phyloP scores from a whole-genome alignment of 73 alveolate genomes.

The Breviolum minutum region DNA sequence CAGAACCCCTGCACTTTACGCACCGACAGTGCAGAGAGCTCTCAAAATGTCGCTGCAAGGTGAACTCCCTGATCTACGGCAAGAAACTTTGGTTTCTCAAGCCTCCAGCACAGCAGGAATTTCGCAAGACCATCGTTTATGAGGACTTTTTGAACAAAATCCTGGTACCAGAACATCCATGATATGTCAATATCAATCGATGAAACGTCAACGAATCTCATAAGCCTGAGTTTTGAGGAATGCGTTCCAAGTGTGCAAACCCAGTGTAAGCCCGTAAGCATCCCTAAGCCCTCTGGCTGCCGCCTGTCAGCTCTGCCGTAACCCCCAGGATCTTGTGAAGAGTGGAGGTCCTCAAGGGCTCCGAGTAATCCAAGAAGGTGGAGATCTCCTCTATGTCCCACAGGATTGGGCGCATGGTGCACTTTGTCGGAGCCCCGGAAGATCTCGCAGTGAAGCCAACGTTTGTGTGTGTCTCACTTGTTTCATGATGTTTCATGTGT shows the following conservation, averaged over 20 bases:
- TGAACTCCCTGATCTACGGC: constrained; percentile 75
- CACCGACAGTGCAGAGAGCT: neutral
- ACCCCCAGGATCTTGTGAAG: constrained; percentile 32
- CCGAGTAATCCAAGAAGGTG: constrained; percentile 54
- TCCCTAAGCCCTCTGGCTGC: no score
- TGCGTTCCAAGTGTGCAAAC: no score
- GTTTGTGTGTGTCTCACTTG: no score
- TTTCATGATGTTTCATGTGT: no score
- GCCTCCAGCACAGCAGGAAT: constrained; percentile 90
- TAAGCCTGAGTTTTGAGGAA: no score
- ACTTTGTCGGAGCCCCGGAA: neutral
- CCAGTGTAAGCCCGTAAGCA: no score
- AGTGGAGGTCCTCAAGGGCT: constrained; percentile 69
- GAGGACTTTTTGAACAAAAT: neutral
- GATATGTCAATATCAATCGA: no score
- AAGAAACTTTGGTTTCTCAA: constrained; percentile 88
- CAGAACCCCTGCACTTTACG: neutral
- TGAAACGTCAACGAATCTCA: no score
- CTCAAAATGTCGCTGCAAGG: neutral
- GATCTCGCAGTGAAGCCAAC: no score
- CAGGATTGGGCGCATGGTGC: constrained; percentile 95
- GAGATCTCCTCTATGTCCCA: constrained; percentile 71
- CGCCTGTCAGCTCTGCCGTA: neutral
- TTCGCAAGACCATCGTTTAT: constrained; percentile 88
- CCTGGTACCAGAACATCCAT: no score